These are phyloP conservation scores for Trichoderma virens DNA, from an alignment of 495 filamentous ascomycete species.

Conservation along the genomic window DNA sequence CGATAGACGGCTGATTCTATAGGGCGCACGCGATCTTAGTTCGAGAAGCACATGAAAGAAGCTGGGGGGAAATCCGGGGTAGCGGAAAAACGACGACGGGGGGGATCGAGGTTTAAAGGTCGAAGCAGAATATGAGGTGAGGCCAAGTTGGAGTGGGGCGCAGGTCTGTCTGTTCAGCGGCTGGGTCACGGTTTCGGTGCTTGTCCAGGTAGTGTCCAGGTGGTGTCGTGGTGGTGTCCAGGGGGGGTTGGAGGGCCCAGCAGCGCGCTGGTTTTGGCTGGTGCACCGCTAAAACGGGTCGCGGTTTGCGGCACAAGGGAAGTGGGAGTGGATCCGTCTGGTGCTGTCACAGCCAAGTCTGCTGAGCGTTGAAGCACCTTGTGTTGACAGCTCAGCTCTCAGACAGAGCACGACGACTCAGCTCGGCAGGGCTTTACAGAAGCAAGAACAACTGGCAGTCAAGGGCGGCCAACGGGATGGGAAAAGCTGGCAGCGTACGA, in stretches of 20 bases:
- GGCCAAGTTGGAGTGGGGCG: background rate
- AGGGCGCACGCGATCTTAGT: conserved; percentile 3
- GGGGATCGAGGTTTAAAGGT: conserved; percentile 4
- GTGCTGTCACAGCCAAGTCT: no score
- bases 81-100: background rate
- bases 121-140: background rate
- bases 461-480: no score
- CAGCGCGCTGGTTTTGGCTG: background rate
- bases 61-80: conserved; percentile 7
- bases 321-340: background rate
- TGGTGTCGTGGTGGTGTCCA: background rate
- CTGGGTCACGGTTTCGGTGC: background rate
- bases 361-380: no score
- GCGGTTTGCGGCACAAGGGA: background rate
- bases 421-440: no score
- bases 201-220: background rate
- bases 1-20: background rate
- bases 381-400: no score
- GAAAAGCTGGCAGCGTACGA: background rate
- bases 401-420: no score
- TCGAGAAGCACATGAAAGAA: conserved; percentile 5
- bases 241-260: background rate
- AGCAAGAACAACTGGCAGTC: no score
- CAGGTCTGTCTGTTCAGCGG: background rate
- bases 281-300: background rate